Percentiles rank a stretch among this genome's conserved stretches.
Evolutionary conservation across 352 stramenopile genomes (phyloP).

Genomic region (Phytophthora cactorum): DNA sequence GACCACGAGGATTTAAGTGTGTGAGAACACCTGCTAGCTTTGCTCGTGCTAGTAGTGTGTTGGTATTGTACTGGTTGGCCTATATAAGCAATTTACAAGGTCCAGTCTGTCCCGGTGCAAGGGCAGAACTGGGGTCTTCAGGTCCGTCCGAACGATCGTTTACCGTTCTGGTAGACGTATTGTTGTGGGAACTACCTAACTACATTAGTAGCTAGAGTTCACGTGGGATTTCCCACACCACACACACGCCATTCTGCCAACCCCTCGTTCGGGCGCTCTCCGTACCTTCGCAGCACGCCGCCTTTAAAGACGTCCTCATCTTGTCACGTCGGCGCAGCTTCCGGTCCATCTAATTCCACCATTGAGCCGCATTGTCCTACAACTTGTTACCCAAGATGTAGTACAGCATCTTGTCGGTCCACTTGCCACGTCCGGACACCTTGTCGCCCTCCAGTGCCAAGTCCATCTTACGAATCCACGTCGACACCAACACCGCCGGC

Average conservation of each 20-base stretch:
- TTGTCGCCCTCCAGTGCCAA: background rate
- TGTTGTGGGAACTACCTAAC: no score
- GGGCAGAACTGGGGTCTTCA: no score
- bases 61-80: no score
- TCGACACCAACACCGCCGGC: background rate
- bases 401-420: conserved; percentile 1
- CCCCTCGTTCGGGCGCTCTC: background rate
- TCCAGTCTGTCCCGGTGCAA: no score
- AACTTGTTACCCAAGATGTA: conserved; percentile 11
- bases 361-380: background rate
- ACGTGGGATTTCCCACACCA: no score
- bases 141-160: no score
- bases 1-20: no score
- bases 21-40: no score
- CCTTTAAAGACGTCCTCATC: conserved; percentile 9
- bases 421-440: conserved; percentile 1
- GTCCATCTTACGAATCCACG: conserved; percentile 1
- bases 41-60: no score
- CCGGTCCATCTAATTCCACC: conserved; percentile 1
- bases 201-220: no score
- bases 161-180: no score
- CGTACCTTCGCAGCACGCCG: conserved; percentile 3
- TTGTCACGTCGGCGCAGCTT: background rate
- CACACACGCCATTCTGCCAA: background rate
- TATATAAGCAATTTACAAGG: no score